A percentile compares a stretch with the other conserved stretches of the same genome.
Evolutionary conservation across 2,329 filamentous ascomycete species (phyloP).

Genomic region (Ophiostoma australiae): DNA sequence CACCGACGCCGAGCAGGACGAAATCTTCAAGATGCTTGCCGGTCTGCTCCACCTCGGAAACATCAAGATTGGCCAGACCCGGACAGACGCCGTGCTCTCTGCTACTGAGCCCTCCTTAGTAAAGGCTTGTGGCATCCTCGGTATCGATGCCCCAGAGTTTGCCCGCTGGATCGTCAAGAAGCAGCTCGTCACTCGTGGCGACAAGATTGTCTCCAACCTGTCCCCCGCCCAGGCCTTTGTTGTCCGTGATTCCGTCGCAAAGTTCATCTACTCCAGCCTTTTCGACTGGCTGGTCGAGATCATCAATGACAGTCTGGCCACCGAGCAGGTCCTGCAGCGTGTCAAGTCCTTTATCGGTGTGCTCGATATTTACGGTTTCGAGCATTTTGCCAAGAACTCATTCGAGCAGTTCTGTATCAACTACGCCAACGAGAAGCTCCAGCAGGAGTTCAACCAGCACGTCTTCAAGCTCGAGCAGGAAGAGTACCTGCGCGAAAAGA

Average conservation of each 20-base stretch:
- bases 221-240: conserved; percentile 90
- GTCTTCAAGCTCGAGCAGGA: conserved; percentile 99
- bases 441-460: conserved; percentile 98
- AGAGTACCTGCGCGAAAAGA: conserved; percentile 91
- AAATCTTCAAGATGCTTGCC: conserved; percentile 86
- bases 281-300: conserved; percentile 99
- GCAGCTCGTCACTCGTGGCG: conserved; percentile 89
- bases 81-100: conserved; percentile 79
- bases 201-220: conserved; percentile 95
- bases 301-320: conserved; percentile 86
- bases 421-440: conserved; percentile 98
- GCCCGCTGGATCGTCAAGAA: conserved; percentile 99
- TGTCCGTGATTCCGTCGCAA: conserved; percentile 93
- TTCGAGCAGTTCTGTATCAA: conserved; percentile 99
- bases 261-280: conserved; percentile 96
- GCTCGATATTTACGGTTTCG: conserved; percentile 98
- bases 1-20: conserved; percentile 62
- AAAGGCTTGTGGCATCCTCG: conserved; percentile 76
- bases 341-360: conserved; percentile 94
- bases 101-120: conserved; percentile 76
- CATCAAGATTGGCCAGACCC: conserved; percentile 86
- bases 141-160: conserved; percentile 80
- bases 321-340: conserved; percentile 75
- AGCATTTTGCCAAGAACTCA: conserved; percentile 99
- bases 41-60: conserved; percentile 93